Evolutionary conservation across 1,139 yeast genomes (phyloP), one percentile per base, ranked within the genome.

Genomic region (Debaryomyces coudertii): DNA sequence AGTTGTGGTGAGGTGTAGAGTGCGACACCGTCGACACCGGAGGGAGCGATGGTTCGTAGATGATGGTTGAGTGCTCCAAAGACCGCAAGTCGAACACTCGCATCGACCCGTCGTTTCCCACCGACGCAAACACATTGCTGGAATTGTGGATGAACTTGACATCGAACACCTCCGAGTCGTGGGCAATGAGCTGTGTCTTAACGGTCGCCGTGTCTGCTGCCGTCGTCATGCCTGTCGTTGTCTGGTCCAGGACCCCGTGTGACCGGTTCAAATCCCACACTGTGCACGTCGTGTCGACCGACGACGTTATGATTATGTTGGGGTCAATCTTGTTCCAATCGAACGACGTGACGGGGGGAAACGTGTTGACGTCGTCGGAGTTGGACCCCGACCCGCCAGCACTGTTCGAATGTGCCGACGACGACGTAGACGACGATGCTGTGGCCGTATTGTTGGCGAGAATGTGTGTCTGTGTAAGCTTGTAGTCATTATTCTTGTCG

Each of bases 211-310:
- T 65, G 43, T 76, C 78, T 7, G 82, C 75, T 42, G 72, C 65
- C 27, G 72, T 36, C 15, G 22, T 20, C n/a, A 15, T n/a, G 18
- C 34, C 38, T 2, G 12, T 51, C 12, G 39, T 28, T 22, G 52
- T 46, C 42, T 46, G 48, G 23, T 48, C 53, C 31, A 44, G 45
- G 15, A 49, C 35, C 9, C 55, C 46, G 36, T 58, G 62, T 3
- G 73, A 59, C 27, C 79, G 63, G 51, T 69, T 75, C 36, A 90
- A 68, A 65, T 93, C 98, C 98, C 99, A 93, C 3, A 90, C 85
- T 0, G 98, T 92, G 66, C 99, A 93, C 0, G 99, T 93, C 1
- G 99, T 93, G 66, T 93, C 99, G 8, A 93, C 90, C 25, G 95
- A 85, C 50, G 95, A 83, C 1, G 97, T 90, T 39, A 93, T 87